Base-by-base conservation (phyloP, 768 basidiomycete genomes). In the Mycena venus region DNA sequence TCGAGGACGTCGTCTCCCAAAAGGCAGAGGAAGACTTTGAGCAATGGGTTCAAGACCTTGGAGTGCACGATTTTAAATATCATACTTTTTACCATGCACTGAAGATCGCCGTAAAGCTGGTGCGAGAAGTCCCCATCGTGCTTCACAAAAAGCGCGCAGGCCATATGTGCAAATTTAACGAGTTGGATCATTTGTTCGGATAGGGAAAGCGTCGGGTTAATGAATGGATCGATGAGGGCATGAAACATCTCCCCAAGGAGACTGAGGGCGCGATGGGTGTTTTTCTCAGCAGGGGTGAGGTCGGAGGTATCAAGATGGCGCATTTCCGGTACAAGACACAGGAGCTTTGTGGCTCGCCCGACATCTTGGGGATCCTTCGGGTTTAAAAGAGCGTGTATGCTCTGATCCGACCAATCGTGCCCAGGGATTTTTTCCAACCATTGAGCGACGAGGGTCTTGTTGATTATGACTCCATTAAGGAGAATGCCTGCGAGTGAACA, bases 231-330 rank as follows among this genome's bases (percentile, higher is more conserved):
- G 2, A 74, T 5, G 19, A 74, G 53, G 17, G 66, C 72, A 56
- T 83, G 51, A 10, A 84, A 75, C 63, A 80, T 75, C 49, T 84
- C 80, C 3, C 81, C 81, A 23, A 84, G 73, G n/a, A 82, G 74
- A 58, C 38, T 77, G 9, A 84, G 68, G 11, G 78, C 75, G 2
- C 58, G 44, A 51, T 72, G 55, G 19, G 77, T 78, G 9, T 72
- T 73, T 6, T 34, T 34, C 61, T 82, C 78, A 3, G 74, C 59
- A 3, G 81, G 79, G 12, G 75, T 60, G 36, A 79, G 65, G 6
- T 73, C 61, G 14, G 73, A 27, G 0, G n/a, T 14, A n/a, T 78
- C 70, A 27, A 79, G 75, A 21, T 75, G 63, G 15, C 73, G 68
- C 23, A 83, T 11, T 2, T 78, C 74, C n/a, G 75, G 67, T n/a